Evolutionary conservation across 208 protist genomes (phyloP), one percentile per base, ranked within the genome.

Genomic region (Crithidia expoeki): DNA sequence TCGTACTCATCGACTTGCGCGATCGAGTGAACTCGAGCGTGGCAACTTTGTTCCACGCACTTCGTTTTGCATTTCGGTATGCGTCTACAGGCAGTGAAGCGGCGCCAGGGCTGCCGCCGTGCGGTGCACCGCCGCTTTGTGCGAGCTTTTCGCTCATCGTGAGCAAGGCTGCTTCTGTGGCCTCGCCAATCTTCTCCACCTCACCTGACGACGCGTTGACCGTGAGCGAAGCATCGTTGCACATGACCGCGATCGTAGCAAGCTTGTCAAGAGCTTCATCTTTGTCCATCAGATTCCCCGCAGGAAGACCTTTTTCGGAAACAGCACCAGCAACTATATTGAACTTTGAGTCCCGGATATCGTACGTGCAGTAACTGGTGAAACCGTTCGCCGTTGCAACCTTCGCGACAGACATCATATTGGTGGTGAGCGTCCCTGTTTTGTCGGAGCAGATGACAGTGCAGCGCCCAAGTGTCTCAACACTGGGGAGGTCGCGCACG

Each of bases 381-480:
- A 69, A 21, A 0, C 47, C 2, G 1, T 76, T 50, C 11, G 89
- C 21, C 1, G 90, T 95, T 30, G 80, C 74, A 4, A 94, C 73
- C 21, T 93, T 57, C 19, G 80, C 30, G 12, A 98, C 96, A 17
- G 94, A 93, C 98, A 99, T 99, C 77, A 97, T 92, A 77, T 99
- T 99, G 16, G 94, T 98, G 12, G 99, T 99, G 34, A 99, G 86
- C 0, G 98, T 99, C 14, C 99, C 98, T 5, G 98, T 99, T 81
- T 99, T 99, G 83, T 99, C 98, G 9, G 93, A 98, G 85, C 98
- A 99, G 73, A 99, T 99, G 12, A 99, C 94, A 23, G 96, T 98
- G 66, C 94, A 98, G 53, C 96, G 94, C 25, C 98, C 98, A 14
- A 99, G 88, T 12, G 98, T 99, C 79, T 99, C 98, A 14, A 99